A percentile compares a stretch with the other conserved stretches of the same genome.
Evolutionary conservation across 129 eudicot species (phyloP).

Genomic region (Chrysanthemum makinoi): DNA sequence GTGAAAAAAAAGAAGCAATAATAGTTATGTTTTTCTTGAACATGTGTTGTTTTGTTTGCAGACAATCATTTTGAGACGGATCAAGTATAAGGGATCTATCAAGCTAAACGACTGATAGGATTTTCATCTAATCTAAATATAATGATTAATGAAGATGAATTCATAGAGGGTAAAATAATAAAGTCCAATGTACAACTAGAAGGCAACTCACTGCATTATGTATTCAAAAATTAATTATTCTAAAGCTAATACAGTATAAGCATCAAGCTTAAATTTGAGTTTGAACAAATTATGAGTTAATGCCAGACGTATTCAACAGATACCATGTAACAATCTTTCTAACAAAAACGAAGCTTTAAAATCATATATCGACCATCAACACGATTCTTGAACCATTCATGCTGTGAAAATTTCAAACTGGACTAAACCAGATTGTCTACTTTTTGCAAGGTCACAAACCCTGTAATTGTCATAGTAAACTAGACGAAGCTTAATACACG

Average conservation of each 20-base stretch:
- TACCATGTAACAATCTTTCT: background rate
- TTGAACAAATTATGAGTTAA: background rate
- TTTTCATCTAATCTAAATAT: no score
- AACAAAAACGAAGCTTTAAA: background rate
- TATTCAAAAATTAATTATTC: background rate
- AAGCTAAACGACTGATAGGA: background rate
- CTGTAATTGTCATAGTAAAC: background rate
- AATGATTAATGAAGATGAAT: background rate
- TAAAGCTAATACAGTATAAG: background rate
- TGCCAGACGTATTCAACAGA: background rate
- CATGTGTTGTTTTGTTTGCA: no score
- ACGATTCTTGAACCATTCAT: constrained; percentile 3
- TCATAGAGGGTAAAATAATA: no score
- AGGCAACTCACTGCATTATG: background rate
- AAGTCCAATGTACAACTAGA: background rate
- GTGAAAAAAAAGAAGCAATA: no score
- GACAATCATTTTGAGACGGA: no score
- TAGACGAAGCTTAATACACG: background rate
- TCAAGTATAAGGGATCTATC: background rate
- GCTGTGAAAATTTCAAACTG: background rate
- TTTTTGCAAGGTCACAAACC: background rate
- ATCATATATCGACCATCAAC: background rate
- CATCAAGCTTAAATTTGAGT: background rate
- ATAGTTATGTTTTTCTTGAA: no score
- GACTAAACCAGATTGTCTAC: background rate